Conservation (phyloP, 2,329 filamentous ascomycete species). For the Elsinoe ampelina region DNA sequence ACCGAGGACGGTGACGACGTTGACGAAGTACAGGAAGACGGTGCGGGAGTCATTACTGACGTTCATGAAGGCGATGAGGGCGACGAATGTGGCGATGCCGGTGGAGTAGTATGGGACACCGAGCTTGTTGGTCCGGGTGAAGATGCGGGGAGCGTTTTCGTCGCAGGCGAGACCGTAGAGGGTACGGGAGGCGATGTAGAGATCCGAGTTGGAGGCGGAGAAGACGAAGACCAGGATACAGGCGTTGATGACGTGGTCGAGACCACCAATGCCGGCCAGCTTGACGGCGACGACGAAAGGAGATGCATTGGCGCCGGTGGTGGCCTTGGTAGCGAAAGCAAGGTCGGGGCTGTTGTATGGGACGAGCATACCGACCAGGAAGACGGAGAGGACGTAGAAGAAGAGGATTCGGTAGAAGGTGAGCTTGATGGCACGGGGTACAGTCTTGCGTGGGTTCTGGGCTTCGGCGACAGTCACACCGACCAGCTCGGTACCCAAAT, state of each 20-base stretch:
- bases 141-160: slow-evolving; percentile 61
- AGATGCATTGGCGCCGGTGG: slow-evolving; percentile 46
- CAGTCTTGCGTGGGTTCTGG: slow-evolving; percentile 66
- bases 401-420: slow-evolving; percentile 75
- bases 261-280: slow-evolving; percentile 50
- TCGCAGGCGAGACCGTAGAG: slow-evolving; percentile 65
- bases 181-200: slow-evolving; percentile 65
- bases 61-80: slow-evolving; percentile 46
- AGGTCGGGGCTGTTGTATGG: slow-evolving; percentile 58
- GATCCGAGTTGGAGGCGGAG: slow-evolving; percentile 65
- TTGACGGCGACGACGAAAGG: slow-evolving; percentile 68
- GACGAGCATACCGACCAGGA: slow-evolving; percentile 68
- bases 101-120: slow-evolving; percentile 64
- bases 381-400: slow-evolving; percentile 67
- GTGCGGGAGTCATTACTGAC: slow-evolving; percentile 31
- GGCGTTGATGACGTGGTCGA: slow-evolving; percentile 62
- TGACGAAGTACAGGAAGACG: slow-evolving; percentile 42
- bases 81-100: slow-evolving; percentile 50
- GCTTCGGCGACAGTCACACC: slow-evolving; percentile 72
- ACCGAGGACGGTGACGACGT: slow-evolving; percentile 32
- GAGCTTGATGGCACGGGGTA: slow-evolving; percentile 68
- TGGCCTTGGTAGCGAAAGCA: slow-evolving; percentile 44
- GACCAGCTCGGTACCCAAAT: slow-evolving; percentile 66
- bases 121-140: slow-evolving; percentile 60
- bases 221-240: slow-evolving; percentile 70